These are phyloP conservation scores for Colletotrichum nymphaeae DNA, from an alignment of 2,329 filamentous ascomycete genomes.

Conservation along the genomic window DNA sequence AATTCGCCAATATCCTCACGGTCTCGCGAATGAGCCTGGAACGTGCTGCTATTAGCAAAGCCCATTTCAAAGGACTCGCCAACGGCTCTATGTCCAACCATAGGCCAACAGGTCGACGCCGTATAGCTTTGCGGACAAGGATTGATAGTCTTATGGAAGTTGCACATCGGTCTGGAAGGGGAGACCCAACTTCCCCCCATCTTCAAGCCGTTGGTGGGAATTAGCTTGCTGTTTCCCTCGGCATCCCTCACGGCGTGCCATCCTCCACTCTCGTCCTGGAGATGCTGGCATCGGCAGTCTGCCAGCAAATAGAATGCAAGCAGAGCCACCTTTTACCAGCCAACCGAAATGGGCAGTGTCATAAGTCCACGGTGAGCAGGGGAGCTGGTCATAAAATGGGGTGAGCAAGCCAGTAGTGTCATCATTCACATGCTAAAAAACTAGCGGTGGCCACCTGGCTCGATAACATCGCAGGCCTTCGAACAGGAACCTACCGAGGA, in stretches of 20 bases:
- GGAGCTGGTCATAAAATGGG: neutral
- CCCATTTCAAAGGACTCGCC: neutral
- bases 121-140: neutral
- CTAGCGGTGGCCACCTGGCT: conserved; percentile 19
- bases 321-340: conserved; percentile 21
- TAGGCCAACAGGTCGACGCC: neutral
- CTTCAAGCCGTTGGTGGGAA: neutral
- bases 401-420: conserved; percentile 13
- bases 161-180: neutral
- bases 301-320: conserved; percentile 14
- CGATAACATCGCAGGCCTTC: conserved; percentile 13
- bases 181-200: neutral
- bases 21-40: neutral
- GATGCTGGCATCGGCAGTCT: conserved; percentile 9
- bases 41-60: neutral
- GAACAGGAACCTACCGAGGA: conserved; percentile 28
- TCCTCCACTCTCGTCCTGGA: neutral
- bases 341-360: conserved; percentile 25
- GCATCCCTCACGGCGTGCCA: conserved; percentile 7
- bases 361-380: conserved; percentile 12
- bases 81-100: neutral
- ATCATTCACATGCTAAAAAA: conserved; percentile 35
- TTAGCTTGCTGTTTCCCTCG: neutral
- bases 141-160: neutral
- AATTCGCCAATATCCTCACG: neutral